phyloP scores from a whole-genome alignment of 2,329 filamentous ascomycete genomes.

The Epichloe bromicola region DNA sequence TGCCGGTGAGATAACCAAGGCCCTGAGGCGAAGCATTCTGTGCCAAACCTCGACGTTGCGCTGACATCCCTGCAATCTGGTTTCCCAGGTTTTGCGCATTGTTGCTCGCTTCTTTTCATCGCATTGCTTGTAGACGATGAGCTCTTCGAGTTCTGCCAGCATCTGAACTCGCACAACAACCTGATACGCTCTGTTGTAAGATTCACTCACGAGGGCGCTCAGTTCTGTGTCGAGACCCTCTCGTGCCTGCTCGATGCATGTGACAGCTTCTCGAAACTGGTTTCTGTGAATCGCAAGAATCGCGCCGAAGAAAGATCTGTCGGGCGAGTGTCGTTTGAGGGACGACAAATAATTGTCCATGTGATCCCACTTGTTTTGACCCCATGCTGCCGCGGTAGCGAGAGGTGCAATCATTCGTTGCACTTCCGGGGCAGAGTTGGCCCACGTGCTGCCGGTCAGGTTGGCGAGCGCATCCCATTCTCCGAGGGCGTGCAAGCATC shows the following conservation, averaged over 20 bases:
- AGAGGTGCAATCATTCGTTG: constrained; percentile 84
- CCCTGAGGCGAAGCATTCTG: constrained; percentile 88
- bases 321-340: constrained; percentile 87
- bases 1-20: constrained; percentile 77
- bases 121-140: constrained; percentile 94
- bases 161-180: constrained; percentile 98
- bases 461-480: constrained; percentile 92
- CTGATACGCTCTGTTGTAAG: constrained; percentile 92
- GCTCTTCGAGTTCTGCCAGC: constrained; percentile 95
- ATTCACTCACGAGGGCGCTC: constrained; percentile 92
- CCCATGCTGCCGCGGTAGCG: constrained; percentile 93
- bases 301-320: constrained; percentile 93
- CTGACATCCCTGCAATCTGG: constrained; percentile 84
- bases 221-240: constrained; percentile 93
- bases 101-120: constrained; percentile 79
- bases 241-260: constrained; percentile 79
- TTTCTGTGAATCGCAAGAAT: constrained; percentile 92
- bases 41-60: constrained; percentile 98
- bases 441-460: constrained; percentile 86
- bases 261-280: constrained; percentile 82
- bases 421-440: constrained; percentile 74
- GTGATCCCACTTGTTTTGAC: constrained; percentile 87
- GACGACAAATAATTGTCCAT: constrained; percentile 96
- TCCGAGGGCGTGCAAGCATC: constrained; percentile 88
- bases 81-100: constrained; percentile 92